These are phyloP conservation scores for Syzygium oleosum DNA, from an alignment of 345 rosid species.

Conservation along the genomic window DNA sequence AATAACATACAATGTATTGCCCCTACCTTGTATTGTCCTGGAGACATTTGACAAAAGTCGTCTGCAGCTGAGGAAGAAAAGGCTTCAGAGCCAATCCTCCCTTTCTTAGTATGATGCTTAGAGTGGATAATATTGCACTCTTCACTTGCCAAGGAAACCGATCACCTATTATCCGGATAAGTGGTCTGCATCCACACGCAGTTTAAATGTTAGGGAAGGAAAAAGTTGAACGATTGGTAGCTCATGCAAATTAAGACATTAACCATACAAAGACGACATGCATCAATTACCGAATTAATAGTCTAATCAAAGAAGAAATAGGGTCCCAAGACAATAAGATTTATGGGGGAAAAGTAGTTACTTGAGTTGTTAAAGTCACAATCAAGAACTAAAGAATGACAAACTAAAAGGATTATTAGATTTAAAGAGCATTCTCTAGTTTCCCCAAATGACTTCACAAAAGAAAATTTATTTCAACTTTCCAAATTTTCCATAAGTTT, in stretches of 20 bases:
- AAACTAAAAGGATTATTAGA: not conserved
- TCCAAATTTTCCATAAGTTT: not conserved
- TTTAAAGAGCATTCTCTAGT: not conserved
- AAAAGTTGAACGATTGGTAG: not conserved
- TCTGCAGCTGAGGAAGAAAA: slow-evolving; percentile 98
- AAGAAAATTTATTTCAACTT: not conserved
- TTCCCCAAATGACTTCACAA: not conserved
- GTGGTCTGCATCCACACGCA: slow-evolving; percentile 61
- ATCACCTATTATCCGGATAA: slow-evolving; percentile 91
- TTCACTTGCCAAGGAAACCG: slow-evolving; percentile 99
- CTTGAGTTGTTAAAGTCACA: not conserved
- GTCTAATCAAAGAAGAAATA: not conserved
- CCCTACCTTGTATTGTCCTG: slow-evolving; percentile 87
- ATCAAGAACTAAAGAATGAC: not conserved
- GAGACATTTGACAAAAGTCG: slow-evolving; percentile 87
- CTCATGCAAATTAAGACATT: not conserved
- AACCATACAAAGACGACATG: not conserved
- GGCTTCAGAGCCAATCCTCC: slow-evolving; percentile 90
- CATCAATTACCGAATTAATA: not conserved
- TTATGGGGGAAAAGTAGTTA: not conserved
- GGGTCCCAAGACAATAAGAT: not conserved
- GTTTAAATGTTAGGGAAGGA: not conserved
- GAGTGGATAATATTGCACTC: slow-evolving; percentile 85
- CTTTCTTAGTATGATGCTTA: slow-evolving; percentile 69
- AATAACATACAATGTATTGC: not conserved